phyloP scores from a whole-genome alignment of 306 rosid genomes.

The Rosa persica region DNA sequence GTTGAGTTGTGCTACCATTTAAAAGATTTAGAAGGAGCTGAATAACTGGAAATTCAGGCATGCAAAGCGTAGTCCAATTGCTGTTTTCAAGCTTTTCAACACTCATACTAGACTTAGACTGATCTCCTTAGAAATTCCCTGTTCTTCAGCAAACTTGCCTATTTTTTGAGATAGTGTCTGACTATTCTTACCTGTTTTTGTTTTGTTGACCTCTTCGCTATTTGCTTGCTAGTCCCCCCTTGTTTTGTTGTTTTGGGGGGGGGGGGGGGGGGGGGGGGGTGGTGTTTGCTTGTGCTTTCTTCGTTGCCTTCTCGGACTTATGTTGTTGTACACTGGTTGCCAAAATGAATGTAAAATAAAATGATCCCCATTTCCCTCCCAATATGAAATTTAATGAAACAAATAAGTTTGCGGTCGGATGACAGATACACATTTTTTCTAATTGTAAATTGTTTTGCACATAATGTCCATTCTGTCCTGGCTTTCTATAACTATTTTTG shows the following conservation, averaged over 20 bases:
- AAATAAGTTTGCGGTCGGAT: background rate
- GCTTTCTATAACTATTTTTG: background rate
- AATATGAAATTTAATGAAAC: background rate
- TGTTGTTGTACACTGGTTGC: background rate
- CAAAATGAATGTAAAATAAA: background rate
- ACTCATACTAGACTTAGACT: background rate
- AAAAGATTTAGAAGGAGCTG: background rate
- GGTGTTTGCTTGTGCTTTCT: background rate
- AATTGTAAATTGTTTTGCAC: too few relatives aligned
- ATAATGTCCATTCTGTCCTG: background rate
- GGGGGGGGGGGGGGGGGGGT: background rate
- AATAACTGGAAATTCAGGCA: background rate
- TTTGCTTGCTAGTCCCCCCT: background rate
- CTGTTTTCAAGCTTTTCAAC: background rate
- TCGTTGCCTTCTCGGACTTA: background rate
- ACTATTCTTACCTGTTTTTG: background rate
- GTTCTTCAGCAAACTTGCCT: background rate
- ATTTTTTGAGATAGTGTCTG: background rate
- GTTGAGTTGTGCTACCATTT: background rate
- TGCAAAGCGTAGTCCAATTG: background rate
- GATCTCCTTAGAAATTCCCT: background rate
- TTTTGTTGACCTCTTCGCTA: background rate
- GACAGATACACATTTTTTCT: background rate
- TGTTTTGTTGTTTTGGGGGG: background rate
- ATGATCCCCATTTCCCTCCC: background rate